These are phyloP conservation scores for Coleophoma crateriformis DNA, from an alignment of 2,329 filamentous ascomycete genomes.

Conservation along the genomic window DNA sequence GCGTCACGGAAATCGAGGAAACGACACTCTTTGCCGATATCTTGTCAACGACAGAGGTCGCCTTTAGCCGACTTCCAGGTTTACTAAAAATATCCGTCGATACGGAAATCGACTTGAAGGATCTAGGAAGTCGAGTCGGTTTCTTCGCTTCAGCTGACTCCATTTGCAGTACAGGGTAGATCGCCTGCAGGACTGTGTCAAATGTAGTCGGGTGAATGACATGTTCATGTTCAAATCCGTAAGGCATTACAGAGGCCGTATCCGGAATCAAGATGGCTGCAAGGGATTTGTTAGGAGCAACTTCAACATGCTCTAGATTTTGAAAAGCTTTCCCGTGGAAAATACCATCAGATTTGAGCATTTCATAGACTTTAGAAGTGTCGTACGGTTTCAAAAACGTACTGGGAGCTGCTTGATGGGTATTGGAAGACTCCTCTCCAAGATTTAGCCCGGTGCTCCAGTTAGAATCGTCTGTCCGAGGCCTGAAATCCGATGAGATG, in stretches of 20 bases:
- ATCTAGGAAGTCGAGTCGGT: not conserved
- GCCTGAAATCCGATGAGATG: not conserved
- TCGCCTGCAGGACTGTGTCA: slow-evolving; percentile 27
- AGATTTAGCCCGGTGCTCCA: not conserved
- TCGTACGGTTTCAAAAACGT: not conserved
- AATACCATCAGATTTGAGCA: slow-evolving; percentile 36
- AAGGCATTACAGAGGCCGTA: slow-evolving; percentile 26
- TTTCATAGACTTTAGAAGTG: not conserved
- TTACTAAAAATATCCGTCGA: not conserved
- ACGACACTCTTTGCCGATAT: not conserved
- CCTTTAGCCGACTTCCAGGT: not conserved
- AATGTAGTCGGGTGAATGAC: slow-evolving; percentile 31
- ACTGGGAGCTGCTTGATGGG: not conserved
- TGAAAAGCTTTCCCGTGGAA: slow-evolving; percentile 41
- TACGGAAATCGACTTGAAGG: not conserved
- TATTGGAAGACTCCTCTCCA: not conserved
- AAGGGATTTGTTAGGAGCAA: slow-evolving; percentile 1
- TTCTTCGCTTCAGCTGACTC: not conserved
- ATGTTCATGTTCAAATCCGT: slow-evolving; percentile 25
- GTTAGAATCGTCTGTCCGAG: not conserved
- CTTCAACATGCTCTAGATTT: slow-evolving; percentile 4
- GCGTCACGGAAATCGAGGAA: not conserved
- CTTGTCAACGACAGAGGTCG: not conserved
- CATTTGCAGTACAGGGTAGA: slow-evolving; percentile 18
- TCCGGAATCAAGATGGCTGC: slow-evolving; percentile 19